phyloP scores from a whole-genome alignment of 1,284 basidiomycete genomes.

The Termitomyces sp. region DNA sequence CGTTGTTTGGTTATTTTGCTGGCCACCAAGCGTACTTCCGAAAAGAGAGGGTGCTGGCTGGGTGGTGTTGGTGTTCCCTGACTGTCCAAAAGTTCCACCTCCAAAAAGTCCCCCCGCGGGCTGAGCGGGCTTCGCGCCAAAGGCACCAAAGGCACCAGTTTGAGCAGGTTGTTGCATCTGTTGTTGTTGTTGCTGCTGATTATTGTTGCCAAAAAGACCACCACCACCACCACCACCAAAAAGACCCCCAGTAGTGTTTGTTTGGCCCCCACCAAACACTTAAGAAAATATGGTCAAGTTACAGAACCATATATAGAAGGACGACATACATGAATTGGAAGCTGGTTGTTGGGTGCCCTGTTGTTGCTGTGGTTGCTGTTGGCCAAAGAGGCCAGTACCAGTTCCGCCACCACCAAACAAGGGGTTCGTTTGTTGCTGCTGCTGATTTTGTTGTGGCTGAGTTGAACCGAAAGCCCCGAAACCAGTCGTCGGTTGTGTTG shows the following conservation, averaged over 20 bases:
- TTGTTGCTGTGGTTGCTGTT: constrained; percentile 23
- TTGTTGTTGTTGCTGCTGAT: constrained; percentile 24
- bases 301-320: neutral
- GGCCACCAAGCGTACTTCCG: constrained; percentile 25
- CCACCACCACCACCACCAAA: constrained; percentile 22
- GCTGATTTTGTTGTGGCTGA: constrained; percentile 21
- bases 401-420: constrained; percentile 20
- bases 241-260: constrained; percentile 15
- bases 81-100: constrained; percentile 28
- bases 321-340: constrained; percentile 14
- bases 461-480: constrained; percentile 19
- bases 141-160: constrained; percentile 30
- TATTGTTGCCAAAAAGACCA: constrained; percentile 21
- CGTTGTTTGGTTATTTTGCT: constrained; percentile 24
- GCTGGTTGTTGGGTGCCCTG: constrained; percentile 19
- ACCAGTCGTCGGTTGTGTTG: constrained; percentile 19
- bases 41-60: constrained; percentile 23
- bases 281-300: neutral
- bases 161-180: constrained; percentile 24
- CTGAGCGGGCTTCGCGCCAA: constrained; percentile 36
- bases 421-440: constrained; percentile 14
- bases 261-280: constrained; percentile 25
- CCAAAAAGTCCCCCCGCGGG: constrained; percentile 40
- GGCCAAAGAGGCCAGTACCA: constrained; percentile 37
- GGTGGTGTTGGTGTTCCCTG: constrained; percentile 18